Evolutionary conservation across 257 asterid species (phyloP).

Genomic region (Sherardia arvensis): DNA sequence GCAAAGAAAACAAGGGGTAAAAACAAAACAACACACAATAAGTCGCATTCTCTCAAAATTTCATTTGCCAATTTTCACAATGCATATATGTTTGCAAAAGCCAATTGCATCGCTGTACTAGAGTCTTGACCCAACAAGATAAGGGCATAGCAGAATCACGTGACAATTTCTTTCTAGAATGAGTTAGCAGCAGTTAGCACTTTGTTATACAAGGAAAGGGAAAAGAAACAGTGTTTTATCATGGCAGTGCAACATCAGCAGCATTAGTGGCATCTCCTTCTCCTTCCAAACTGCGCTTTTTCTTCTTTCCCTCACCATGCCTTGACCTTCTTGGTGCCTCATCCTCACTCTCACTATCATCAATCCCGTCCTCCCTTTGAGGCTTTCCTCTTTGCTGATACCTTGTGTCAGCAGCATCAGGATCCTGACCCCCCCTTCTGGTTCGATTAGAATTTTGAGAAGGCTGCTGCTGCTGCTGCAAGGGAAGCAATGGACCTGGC

Average conservation of each 20-base stretch:
- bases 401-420: constrained; percentile 33
- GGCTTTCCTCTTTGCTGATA: constrained; percentile 33
- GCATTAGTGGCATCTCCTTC: constrained; percentile 31
- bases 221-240: neutral
- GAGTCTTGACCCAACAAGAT: neutral
- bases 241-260: constrained; percentile 22
- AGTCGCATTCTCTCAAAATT: neutral
- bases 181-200: neutral
- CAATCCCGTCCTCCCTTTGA: constrained; percentile 43
- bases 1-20: neutral
- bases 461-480: no score
- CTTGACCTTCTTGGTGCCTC: constrained; percentile 91
- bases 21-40: neutral
- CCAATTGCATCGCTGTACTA: neutral
- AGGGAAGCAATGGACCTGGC: constrained; percentile 34
- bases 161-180: neutral
- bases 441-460: constrained; percentile 37
- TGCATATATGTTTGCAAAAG: neutral
- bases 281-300: constrained; percentile 42
- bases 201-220: neutral
- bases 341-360: constrained; percentile 77
- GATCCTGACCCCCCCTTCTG: constrained; percentile 51
- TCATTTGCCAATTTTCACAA: neutral
- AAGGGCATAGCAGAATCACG: neutral
- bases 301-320: constrained; percentile 80